These are phyloP conservation scores for Populus alba DNA, from an alignment of 345 rosid genomes.

Conservation along the genomic window DNA sequence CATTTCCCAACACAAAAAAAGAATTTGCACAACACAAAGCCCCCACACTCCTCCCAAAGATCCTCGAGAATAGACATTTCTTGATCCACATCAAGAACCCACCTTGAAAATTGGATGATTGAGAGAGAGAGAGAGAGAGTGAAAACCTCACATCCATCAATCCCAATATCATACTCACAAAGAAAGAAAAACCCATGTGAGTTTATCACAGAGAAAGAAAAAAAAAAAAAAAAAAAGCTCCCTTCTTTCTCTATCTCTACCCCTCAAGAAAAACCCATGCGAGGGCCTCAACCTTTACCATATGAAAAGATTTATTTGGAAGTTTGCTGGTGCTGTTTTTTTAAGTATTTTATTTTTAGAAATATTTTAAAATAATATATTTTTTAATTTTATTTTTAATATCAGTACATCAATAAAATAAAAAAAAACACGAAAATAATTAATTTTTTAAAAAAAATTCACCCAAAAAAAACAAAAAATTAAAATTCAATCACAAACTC, in stretches of 20 bases:
- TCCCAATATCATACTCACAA: constrained; percentile 36
- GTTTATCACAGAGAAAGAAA: neutral
- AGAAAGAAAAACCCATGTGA: constrained; percentile 12
- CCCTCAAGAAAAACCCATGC: no score
- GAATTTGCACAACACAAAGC: constrained; percentile 36
- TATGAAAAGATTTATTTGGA: no score
- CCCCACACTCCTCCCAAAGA: constrained; percentile 39
- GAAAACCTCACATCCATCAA: constrained; percentile 32
- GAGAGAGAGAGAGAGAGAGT: neutral
- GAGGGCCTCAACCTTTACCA: no score
- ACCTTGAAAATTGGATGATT: constrained; percentile 44
- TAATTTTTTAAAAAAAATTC: no score
- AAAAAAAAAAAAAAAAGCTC: neutral
- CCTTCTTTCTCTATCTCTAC: neutral
- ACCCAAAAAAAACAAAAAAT: no score
- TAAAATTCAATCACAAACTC: no score
- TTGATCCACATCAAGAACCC: constrained; percentile 44
- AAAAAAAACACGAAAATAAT: no score
- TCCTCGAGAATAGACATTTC: constrained; percentile 46
- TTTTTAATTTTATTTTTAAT: no score
- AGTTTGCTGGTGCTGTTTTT: no score
- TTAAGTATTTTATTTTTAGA: no score
- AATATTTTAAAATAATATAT: no score
- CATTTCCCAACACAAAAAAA: constrained; percentile 46
- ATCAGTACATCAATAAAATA: no score